These are phyloP conservation scores for Rhizomucor pusillus DNA, from an alignment of 371 early-diverging fungal species.

Conservation along the genomic window DNA sequence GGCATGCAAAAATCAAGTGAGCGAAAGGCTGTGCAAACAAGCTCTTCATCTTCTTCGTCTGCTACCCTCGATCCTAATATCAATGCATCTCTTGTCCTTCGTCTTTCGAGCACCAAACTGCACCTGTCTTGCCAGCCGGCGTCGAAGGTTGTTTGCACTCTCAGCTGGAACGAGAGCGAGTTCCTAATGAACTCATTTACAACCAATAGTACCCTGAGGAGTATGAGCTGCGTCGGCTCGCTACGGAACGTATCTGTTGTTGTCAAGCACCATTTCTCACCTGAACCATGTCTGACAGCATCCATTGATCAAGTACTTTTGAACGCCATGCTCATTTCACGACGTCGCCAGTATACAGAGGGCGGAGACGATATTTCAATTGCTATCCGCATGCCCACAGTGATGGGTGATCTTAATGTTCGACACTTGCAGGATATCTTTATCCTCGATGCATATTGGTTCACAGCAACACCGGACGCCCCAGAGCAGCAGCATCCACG, in stretches of 20 bases:
- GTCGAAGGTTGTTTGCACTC: constrained; percentile 73
- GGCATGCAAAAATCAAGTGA: constrained; percentile 58
- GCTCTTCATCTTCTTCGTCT: constrained; percentile 2
- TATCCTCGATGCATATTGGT: constrained; percentile 68
- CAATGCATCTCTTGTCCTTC: constrained; percentile 48
- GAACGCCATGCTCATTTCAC: constrained; percentile 57
- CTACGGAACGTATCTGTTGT: constrained; percentile 58
- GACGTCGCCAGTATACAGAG: constrained; percentile 20
- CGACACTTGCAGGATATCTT: constrained; percentile 79
- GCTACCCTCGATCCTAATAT: constrained; percentile 20
- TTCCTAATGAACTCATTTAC: constrained; percentile 61
- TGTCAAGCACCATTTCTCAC: constrained; percentile 79
- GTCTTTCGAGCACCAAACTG: constrained; percentile 65
- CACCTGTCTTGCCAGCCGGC: constrained; percentile 77
- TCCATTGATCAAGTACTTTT: constrained; percentile 60
- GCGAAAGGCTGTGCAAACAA: constrained; percentile 28
- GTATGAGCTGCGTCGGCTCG: constrained; percentile 61
- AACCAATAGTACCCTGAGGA: constrained; percentile 33
- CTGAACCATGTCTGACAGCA: constrained; percentile 72
- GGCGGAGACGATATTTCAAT: constrained; percentile 54
- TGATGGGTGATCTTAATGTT: constrained; percentile 63
- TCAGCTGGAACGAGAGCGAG: constrained; percentile 71
- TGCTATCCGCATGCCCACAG: constrained; percentile 57
- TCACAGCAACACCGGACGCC: constrained; percentile 7
- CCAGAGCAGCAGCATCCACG: constrained; percentile 18